These are phyloP conservation scores for Fusarium succisae DNA, from an alignment of 2,329 filamentous ascomycete genomes.

Conservation along the genomic window DNA sequence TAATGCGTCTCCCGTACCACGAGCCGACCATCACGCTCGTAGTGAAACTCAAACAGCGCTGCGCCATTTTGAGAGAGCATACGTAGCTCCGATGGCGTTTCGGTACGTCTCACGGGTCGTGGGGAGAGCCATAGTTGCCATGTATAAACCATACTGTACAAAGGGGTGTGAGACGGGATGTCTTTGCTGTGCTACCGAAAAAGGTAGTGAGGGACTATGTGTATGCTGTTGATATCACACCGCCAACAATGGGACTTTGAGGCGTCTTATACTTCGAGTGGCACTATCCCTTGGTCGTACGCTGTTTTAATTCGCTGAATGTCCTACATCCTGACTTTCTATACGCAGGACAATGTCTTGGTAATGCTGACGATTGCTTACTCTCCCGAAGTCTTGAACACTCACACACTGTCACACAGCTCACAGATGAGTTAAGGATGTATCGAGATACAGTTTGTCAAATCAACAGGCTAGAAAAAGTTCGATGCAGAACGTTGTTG, in stretches of 20 bases:
- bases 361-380: neutral
- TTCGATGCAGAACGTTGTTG: neutral
- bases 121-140: neutral
- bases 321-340: neutral
- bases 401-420: neutral
- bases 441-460: neutral
- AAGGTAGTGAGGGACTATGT: fast-evolving
- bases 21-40: neutral
- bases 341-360: neutral
- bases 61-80: neutral
- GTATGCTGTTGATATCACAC: neutral
- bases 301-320: neutral
- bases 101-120: neutral
- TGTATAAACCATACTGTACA: neutral
- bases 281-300: neutral
- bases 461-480: neutral
- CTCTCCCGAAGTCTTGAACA: too few species aligned
- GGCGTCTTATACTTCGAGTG: neutral
- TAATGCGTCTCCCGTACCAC: neutral
- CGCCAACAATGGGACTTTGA: neutral
- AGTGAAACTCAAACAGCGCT: neutral
- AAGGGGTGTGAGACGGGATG: neutral
- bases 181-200: neutral
- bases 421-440: fast-evolving
- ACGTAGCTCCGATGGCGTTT: neutral